Conservation (phyloP, 768 basidiomycete genomes). For the Grammothele lineata region DNA sequence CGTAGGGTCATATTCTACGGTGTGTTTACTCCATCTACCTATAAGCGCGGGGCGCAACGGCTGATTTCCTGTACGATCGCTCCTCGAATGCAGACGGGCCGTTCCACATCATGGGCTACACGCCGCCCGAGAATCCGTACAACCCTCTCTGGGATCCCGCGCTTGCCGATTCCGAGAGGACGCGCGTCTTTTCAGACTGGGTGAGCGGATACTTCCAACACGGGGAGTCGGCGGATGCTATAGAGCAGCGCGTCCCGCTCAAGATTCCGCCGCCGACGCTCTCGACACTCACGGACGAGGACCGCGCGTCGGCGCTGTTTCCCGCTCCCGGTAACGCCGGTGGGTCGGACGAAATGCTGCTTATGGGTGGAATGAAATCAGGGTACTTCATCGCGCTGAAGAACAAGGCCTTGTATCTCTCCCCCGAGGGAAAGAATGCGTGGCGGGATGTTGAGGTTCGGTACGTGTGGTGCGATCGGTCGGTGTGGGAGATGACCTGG, state of each 20-base stretch:
- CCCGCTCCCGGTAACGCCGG: conserved; percentile 6
- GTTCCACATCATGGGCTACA: neutral
- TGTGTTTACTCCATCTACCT: neutral
- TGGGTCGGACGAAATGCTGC: conserved; percentile 12
- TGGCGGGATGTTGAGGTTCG: neutral
- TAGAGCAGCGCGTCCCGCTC: conserved; percentile 10
- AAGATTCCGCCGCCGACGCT: conserved; percentile 10
- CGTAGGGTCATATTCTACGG: neutral
- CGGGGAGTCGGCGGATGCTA: neutral
- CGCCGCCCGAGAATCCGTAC: neutral
- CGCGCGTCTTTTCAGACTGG: neutral
- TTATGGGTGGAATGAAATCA: conserved; percentile 1
- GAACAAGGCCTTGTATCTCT: conserved; percentile 1
- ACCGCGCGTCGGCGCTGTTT: conserved; percentile 1
- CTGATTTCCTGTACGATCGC: neutral
- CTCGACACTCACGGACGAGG: conserved; percentile 5
- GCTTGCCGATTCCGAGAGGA: neutral
- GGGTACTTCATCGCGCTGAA: conserved; percentile 2
- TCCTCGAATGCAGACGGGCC: neutral
- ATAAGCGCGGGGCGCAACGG: too few species aligned
- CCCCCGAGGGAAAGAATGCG: neutral
- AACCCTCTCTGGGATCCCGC: conserved; percentile 8
- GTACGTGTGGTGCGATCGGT: neutral
- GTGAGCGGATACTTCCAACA: conserved; percentile 11
- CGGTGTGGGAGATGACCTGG: neutral